Conservation (phyloP, 2,329 filamentous ascomycete genomes). For the Chlorencoelia australis region DNA sequence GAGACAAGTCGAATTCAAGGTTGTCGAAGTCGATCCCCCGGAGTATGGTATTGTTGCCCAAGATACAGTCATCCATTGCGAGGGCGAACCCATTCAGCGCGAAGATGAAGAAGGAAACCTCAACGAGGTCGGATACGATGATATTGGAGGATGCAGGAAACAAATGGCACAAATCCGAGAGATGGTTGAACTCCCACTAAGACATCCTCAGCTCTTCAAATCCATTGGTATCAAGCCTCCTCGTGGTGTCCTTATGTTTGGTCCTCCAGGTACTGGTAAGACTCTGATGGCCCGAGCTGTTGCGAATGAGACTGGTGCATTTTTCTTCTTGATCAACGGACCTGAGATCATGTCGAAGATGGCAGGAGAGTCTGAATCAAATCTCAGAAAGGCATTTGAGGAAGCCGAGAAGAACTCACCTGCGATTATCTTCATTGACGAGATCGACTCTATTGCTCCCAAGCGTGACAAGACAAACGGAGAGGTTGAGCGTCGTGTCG, state of each 20-base stretch:
- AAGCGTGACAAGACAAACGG: constrained; percentile 99
- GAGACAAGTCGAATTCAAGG: constrained; percentile 99
- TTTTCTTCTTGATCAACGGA: constrained; percentile 99
- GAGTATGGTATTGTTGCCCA: constrained; percentile 98
- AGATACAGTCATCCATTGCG: constrained; percentile 97
- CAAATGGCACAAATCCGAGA: constrained; percentile 99
- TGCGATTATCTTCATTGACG: constrained; percentile 98
- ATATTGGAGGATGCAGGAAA: constrained; percentile 98
- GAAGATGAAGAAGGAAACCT: constrained; percentile 99
- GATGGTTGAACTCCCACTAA: constrained; percentile 91
- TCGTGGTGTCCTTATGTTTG: constrained; percentile 92
- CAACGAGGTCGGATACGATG: constrained; percentile 97
- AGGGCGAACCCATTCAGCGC: constrained; percentile 92
- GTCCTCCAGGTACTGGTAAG: constrained; percentile 98
- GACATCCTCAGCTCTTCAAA: constrained; percentile 98
- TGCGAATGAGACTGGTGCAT: constrained; percentile 96
- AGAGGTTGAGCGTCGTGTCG: constrained; percentile 95
- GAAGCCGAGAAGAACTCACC: constrained; percentile 99
- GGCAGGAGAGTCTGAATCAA: constrained; percentile 98
- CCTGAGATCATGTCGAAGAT: constrained; percentile 99
- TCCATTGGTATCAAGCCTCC: constrained; percentile 99
- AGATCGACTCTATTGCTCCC: constrained; percentile 97
- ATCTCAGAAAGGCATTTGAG: constrained; percentile 97
- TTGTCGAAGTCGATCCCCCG: constrained; percentile 95
- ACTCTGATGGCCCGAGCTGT: constrained; percentile 98